Percentiles rank a stretch among this genome's conserved stretches.
Evolutionary conservation across 1,139 yeast species (phyloP).

Genomic region (Candida pseudoviswanathii): DNA sequence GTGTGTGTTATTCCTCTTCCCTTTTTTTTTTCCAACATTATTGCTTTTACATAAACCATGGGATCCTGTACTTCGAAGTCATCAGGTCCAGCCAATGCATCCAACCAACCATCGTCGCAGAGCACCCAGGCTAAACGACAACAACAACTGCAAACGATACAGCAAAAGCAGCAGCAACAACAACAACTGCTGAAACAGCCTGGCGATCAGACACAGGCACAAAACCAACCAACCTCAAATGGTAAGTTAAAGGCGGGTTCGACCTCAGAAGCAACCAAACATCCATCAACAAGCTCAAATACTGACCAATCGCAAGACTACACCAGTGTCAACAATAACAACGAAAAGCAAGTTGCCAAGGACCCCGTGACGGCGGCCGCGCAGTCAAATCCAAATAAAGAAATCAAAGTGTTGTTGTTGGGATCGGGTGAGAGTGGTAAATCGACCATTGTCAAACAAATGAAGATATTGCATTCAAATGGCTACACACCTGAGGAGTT

Average conservation of each 20-base stretch:
- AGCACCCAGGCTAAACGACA: constrained; percentile 16
- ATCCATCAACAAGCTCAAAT: constrained; percentile 12
- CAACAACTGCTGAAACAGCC: constrained; percentile 8
- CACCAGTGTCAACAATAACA: constrained; percentile 4
- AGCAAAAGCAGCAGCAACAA: constrained; percentile 7
- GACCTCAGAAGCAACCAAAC: constrained; percentile 5
- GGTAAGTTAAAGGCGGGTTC: constrained; percentile 9
- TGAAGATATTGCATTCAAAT: constrained; percentile 71
- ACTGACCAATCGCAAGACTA: constrained; percentile 8
- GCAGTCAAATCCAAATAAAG: constrained; percentile 26
- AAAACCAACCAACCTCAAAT: constrained; percentile 6
- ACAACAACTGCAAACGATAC: constrained; percentile 15
- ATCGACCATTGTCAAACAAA: constrained; percentile 74
- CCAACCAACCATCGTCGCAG: constrained; percentile 5
- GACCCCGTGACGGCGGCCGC: constrained; percentile 18
- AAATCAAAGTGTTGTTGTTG: constrained; percentile 62
- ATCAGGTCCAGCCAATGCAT: constrained; percentile 5
- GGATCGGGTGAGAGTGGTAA: constrained; percentile 86
- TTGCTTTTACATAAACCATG: constrained; percentile 9
- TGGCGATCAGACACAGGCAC: constrained; percentile 5
- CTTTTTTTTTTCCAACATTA: background rate
- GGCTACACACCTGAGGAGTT: constrained; percentile 69
- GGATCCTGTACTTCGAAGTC: constrained; percentile 20
- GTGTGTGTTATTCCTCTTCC: background rate
- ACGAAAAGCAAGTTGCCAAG: background rate